Base-by-base conservation (phyloP, 75 land plant genomes). In the Cryptomeria japonica region DNA sequence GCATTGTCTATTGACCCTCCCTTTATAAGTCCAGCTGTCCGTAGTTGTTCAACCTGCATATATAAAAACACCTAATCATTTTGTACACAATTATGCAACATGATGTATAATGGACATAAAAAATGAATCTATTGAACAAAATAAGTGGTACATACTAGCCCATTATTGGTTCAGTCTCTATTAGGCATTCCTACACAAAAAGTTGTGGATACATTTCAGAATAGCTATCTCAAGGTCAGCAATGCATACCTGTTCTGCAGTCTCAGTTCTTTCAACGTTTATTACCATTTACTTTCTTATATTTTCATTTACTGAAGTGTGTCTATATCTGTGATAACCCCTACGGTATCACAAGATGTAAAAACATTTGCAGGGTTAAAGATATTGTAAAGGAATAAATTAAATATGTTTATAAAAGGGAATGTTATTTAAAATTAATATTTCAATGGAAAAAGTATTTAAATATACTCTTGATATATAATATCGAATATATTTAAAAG, bases 1-100 rank as follows among this genome's bases (percentile, higher is more conserved):
- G 99, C 98, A 89, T 94, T 98, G 32, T 96, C 95, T 36, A 85
- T 0, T 37, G 97, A 93, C 19, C 99, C 99, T 41, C 99, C 99
- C 91, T 96, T 91, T 86, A 98, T 95, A 28, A 98, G 94, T 75
- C 97, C 97, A 85, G 91, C 93, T 31, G 87, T 91, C 11, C 88
- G 92, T 90, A 98, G 75, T 75, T 86, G 85, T 87, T 94, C 93
- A 87, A 96, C 93, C 97, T 98, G 94, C 86, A 91, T 68, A 56
- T 8, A 13, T 44, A 10, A 82, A n/a, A 82, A 44, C 13, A 82
- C 31, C 32, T 42, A n/a, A 44, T 46, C 10, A 46, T 3, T 46
- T 82, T 44, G 31, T 32, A 25, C 10, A 42, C 84, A 46, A 42
- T 25, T 8, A 82, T 82, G 51, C 25, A 82, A 82, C 84, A 11